phyloP scores from a whole-genome alignment of 306 rosid genomes.

The Medicago ruthenica region DNA sequence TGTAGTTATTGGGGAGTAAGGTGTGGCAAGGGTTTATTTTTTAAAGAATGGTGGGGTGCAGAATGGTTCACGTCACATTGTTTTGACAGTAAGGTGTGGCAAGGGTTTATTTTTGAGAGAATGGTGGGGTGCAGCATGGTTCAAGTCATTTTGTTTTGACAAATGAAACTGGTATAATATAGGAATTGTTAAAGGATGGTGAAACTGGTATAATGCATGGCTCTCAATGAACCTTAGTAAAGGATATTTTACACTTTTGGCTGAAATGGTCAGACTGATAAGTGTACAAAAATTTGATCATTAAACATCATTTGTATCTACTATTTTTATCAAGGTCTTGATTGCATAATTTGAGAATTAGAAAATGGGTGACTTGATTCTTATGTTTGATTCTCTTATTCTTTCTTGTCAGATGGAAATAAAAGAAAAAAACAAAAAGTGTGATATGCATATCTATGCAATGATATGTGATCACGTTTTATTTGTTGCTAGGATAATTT shows the following conservation, averaged over 20 bases:
- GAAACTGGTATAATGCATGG: not conserved
- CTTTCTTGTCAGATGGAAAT: not conserved
- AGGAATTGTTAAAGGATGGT: slow-evolving; percentile 22
- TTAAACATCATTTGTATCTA: slow-evolving; percentile 15
- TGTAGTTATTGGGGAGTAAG: slow-evolving; percentile 8
- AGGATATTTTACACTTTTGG: slow-evolving; percentile 29
- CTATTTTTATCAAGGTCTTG: slow-evolving; percentile 6
- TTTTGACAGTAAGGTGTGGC: not conserved
- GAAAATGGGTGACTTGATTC: slow-evolving; percentile 25
- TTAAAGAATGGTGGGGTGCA: not conserved
- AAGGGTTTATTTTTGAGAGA: not conserved
- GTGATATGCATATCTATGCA: slow-evolving; percentile 6
- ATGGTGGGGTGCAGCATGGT: not conserved
- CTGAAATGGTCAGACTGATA: slow-evolving; percentile 23
- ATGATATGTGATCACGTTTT: slow-evolving; percentile 1
- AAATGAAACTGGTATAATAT: not conserved
- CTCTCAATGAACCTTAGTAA: not conserved
- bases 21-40: not conserved
- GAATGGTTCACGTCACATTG: slow-evolving; percentile 19
- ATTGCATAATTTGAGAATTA: slow-evolving; percentile 24
- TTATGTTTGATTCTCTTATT: not conserved
- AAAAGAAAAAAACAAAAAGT: not conserved
- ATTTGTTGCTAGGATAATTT: slow-evolving; percentile 35
- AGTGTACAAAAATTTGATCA: slow-evolving; percentile 8
- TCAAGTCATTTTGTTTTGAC: slow-evolving; percentile 21